Evolutionary conservation across 192 early-diverging fungal species (phyloP), one percentile per base, ranked within the genome.

Genomic region (Backusella australiensis): DNA sequence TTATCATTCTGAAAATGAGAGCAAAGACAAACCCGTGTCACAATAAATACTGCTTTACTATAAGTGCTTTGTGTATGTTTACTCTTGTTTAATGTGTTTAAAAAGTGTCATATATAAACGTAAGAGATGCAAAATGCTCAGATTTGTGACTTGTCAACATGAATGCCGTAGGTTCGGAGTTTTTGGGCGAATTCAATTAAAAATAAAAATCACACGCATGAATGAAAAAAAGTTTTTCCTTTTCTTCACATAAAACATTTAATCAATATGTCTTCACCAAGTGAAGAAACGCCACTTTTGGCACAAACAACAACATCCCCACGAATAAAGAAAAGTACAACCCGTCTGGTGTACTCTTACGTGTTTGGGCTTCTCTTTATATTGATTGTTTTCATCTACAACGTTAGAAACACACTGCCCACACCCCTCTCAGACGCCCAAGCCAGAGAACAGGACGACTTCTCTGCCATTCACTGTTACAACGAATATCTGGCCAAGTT

Each of bases 381-480:
- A 12, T 70, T 76, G 4, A 14, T 66, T 49, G 29, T 52, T 9
- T 52, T 70, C 56, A 32, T 76, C 6, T 42, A 69, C 34, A 63
- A 19, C 17, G 23, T 76, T 14, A 42, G 75, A 35, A 41, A 15
- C n/a, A 72, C 19, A n/a, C 34, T 80, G 4, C 77, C 81, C 8
- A 66, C 42, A 2, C 72, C 77, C 14, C 34, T 82, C 0, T 59
- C 39, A 23, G 81, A 78, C 44, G 53, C 66, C 7, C 41, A 82
- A 17, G 77, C 81, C 15, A 23, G 8, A 15, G 63, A 39, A 36
- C 39, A 23, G 11, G 59, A 73, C 29, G 76, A 71, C 5, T 83
- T 83, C 38, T 29, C 82, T 29, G 82, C 78, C 5, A 72, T 80
- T n/a, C 82, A 83, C 44, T 56, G 72, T 15, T 80, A 72, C 15